Conservation (phyloP, 2,329 filamentous ascomycete genomes). For the Claviceps quebecensis region DNA sequence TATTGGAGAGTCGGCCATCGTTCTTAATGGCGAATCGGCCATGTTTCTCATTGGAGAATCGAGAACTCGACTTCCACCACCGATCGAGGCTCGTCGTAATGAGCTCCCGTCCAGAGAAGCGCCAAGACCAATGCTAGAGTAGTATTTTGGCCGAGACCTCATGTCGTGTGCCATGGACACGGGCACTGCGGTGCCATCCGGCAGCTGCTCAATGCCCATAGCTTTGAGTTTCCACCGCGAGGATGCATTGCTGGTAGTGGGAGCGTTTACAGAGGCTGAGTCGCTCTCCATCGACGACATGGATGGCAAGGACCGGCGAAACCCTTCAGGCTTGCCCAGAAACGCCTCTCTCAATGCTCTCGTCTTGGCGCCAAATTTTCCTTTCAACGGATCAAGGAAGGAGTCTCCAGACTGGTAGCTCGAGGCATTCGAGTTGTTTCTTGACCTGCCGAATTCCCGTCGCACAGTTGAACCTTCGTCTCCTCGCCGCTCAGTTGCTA, state of each 20-base stretch:
- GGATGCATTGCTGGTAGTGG: conserved; percentile 23
- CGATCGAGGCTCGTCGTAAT: conserved; percentile 2
- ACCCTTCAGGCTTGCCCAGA: conserved; percentile 17
- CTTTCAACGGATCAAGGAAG: conserved; percentile 6
- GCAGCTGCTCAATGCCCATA: conserved; percentile 38
- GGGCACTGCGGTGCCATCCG: conserved; percentile 38
- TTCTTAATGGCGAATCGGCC: too few relatives aligned
- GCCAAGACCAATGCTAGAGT: conserved; percentile 1
- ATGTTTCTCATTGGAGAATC: background rate
- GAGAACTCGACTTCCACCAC: background rate
- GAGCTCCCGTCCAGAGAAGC: background rate
- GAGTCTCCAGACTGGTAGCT: conserved; percentile 7
- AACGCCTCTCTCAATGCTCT: conserved; percentile 22
- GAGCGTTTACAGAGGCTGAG: conserved; percentile 12
- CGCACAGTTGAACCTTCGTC: conserved; percentile 21
- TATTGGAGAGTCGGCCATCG: too few relatives aligned
- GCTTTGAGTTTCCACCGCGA: conserved; percentile 33
- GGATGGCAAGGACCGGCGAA: conserved; percentile 27
- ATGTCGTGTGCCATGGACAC: conserved; percentile 35
- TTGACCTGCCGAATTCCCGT: conserved; percentile 10
- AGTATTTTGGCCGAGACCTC: background rate
- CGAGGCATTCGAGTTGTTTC: conserved; percentile 11
- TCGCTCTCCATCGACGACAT: conserved; percentile 15
- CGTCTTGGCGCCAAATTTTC: conserved; percentile 19
- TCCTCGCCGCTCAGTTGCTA: conserved; percentile 23